These are phyloP conservation scores for Limtongozyma cylindracea DNA, from an alignment of 805 yeast genomes.

Conservation along the genomic window DNA sequence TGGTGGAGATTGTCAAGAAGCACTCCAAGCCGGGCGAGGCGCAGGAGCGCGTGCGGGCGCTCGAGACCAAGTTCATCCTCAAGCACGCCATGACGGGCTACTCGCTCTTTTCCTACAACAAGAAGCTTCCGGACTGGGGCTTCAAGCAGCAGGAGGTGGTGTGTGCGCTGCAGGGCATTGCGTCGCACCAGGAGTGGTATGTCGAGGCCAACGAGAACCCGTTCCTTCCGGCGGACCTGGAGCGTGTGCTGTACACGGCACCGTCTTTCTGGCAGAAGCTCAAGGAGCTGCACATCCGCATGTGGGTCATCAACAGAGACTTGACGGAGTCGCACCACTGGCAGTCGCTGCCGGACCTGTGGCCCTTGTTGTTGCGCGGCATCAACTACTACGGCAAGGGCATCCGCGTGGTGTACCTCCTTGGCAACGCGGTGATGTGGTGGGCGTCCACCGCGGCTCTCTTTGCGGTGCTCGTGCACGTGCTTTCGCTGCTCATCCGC, in stretches of 20 bases:
- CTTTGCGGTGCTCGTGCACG: constrained; percentile 20
- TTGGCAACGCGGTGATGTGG: constrained; percentile 69
- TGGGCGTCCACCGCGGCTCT: constrained; percentile 38
- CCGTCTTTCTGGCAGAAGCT: constrained; percentile 33
- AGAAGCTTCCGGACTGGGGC: constrained; percentile 63
- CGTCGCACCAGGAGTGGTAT: constrained; percentile 41
- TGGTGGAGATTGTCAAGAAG: constrained; percentile 48
- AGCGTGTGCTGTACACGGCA: constrained; percentile 18
- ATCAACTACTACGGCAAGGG: constrained; percentile 56
- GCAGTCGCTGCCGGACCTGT: constrained; percentile 45
- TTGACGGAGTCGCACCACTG: constrained; percentile 44
- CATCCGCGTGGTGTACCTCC: constrained; percentile 34
- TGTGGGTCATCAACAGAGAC: constrained; percentile 60
- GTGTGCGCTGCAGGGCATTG: constrained; percentile 45
- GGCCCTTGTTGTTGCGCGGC: constrained; percentile 62
- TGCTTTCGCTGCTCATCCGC: constrained; percentile 19
- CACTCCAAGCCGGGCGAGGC: constrained; percentile 22
- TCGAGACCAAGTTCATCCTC: constrained; percentile 46
- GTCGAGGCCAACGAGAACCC: constrained; percentile 43
- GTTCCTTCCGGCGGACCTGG: constrained; percentile 9
- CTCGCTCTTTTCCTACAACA: constrained; percentile 50
- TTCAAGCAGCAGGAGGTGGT: constrained; percentile 71
- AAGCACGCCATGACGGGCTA: constrained; percentile 65
- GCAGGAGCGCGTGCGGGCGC: constrained; percentile 28
- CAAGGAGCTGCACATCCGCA: constrained; percentile 36